Conservation (phyloP, 2,329 filamentous ascomycete genomes). For the Xylogone sp. region DNA sequence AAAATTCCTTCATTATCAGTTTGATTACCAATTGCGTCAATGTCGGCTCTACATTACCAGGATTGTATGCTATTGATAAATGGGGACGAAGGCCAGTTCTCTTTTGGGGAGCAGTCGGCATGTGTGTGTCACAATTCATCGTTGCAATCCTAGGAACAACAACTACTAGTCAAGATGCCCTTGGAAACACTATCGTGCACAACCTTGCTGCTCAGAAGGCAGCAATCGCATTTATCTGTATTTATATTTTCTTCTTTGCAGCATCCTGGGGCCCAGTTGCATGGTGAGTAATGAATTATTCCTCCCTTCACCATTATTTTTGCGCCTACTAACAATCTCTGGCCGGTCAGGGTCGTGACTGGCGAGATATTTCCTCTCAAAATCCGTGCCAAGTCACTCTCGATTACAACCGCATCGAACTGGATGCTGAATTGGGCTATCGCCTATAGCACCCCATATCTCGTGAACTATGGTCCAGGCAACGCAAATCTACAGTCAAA, state of each 20-base stretch:
- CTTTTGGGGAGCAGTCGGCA: conserved; percentile 62
- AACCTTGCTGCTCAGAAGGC: conserved; percentile 50
- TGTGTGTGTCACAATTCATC: conserved; percentile 58
- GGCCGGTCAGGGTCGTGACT: conserved; percentile 54
- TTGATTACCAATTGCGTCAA: conserved; percentile 65
- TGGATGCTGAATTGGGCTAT: conserved; percentile 73
- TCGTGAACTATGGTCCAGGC: conserved; percentile 67
- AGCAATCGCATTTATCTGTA: conserved; percentile 59
- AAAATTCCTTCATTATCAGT: conserved; percentile 52
- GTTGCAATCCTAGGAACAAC: conserved; percentile 56
- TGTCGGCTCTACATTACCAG: conserved; percentile 58
- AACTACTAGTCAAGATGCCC: conserved; percentile 45
- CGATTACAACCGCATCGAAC: conserved; percentile 68
- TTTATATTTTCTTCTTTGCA: conserved; percentile 75
- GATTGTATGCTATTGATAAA: conserved; percentile 59
- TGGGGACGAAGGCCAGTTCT: conserved; percentile 62
- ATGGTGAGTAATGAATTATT: too few relatives aligned
- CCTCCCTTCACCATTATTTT: too few relatives aligned
- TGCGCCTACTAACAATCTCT: too few relatives aligned
- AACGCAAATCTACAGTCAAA: conserved; percentile 71
- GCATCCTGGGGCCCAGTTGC: conserved; percentile 61
- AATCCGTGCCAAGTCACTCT: conserved; percentile 61
- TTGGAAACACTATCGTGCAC: conserved; percentile 46
- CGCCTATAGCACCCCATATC: conserved; percentile 74
- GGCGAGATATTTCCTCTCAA: conserved; percentile 62